Percentiles rank a stretch among this genome's conserved stretches.
Evolutionary conservation across 1,139 yeast genomes (phyloP).

Genomic region (Debaryomyces psychrophilus): DNA sequence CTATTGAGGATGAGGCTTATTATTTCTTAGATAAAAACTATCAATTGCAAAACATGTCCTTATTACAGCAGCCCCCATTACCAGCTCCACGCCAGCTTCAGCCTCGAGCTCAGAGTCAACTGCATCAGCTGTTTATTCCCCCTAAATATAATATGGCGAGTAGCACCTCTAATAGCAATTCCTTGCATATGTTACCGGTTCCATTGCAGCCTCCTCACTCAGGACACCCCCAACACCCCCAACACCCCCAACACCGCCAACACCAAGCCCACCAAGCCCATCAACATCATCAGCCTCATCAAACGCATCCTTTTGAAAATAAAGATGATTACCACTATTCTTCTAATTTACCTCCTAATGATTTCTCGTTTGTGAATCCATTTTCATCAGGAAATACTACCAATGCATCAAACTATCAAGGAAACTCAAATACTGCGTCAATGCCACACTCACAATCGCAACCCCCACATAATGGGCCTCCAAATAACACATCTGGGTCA

Average conservation of each 20-base stretch:
- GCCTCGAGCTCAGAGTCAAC: slow-evolving; percentile 12
- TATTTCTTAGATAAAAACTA: slow-evolving; percentile 53
- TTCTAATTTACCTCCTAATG: slow-evolving; percentile 1
- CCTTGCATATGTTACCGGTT: slow-evolving; percentile 9
- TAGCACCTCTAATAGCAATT: neutral
- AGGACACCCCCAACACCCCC: slow-evolving; percentile 13
- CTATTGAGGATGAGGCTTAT: slow-evolving; percentile 56
- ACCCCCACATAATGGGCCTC: neutral
- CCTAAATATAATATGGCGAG: slow-evolving; percentile 6
- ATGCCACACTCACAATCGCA: neutral
- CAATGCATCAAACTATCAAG: slow-evolving; percentile 1
- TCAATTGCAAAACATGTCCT: slow-evolving; percentile 47
- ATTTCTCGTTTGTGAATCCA: slow-evolving; percentile 7
- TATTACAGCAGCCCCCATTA: slow-evolving; percentile 24
- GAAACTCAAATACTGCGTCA: neutral
- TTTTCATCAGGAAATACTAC: slow-evolving; percentile 3
- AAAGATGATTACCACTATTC: slow-evolving; percentile 5
- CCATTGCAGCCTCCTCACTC: slow-evolving; percentile 12
- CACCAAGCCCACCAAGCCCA: slow-evolving; percentile 8
- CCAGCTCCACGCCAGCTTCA: slow-evolving; percentile 12
- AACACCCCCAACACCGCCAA: slow-evolving; percentile 13
- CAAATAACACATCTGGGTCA: neutral
- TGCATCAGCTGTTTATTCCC: slow-evolving; percentile 10
- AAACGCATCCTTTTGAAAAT: neutral
- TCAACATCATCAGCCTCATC: slow-evolving; percentile 6